These are phyloP conservation scores for Oxytropis ochrocephala DNA, from an alignment of 306 rosid species.

Conservation along the genomic window DNA sequence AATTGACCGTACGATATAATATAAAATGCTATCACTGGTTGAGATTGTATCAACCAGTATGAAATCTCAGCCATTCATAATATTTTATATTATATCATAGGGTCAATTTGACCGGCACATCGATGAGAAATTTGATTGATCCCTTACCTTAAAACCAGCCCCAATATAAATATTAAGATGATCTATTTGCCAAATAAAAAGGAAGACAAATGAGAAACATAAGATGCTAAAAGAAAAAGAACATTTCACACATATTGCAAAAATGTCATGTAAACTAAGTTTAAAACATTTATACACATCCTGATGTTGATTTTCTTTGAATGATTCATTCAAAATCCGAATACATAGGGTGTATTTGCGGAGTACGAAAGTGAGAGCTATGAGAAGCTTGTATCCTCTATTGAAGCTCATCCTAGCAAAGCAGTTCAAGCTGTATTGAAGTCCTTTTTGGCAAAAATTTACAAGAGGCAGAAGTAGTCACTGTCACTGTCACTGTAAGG, in stretches of 20 bases:
- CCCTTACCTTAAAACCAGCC: too few relatives aligned
- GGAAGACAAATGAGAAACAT: neutral
- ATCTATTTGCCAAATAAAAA: neutral
- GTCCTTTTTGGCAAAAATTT: conserved; percentile 82
- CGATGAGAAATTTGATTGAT: too few relatives aligned
- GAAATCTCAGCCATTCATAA: too few relatives aligned
- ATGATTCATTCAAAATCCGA: neutral
- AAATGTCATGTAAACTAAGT: neutral
- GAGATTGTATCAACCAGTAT: too few relatives aligned
- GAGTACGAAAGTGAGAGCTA: conserved; percentile 74
- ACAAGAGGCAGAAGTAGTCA: conserved; percentile 88
- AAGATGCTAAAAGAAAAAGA: neutral
- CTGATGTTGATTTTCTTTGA: conserved; percentile 2
- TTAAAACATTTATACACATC: neutral
- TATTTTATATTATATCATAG: too few relatives aligned
- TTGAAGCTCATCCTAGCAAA: conserved; percentile 70
- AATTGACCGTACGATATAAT: too few relatives aligned
- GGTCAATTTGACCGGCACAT: too few relatives aligned
- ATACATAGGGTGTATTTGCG: conserved; percentile 50
- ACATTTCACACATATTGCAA: neutral
- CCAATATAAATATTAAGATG: neutral
- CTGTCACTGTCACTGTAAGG: neutral
- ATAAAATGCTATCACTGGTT: too few relatives aligned
- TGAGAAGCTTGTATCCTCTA: conserved; percentile 49
- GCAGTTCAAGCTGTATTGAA: conserved; percentile 83